Percentiles rank a stretch among this genome's conserved stretches.
Conservation (phyloP, 2,329 filamentous ascomycete species). For the Elsinoe perseae region DNA sequence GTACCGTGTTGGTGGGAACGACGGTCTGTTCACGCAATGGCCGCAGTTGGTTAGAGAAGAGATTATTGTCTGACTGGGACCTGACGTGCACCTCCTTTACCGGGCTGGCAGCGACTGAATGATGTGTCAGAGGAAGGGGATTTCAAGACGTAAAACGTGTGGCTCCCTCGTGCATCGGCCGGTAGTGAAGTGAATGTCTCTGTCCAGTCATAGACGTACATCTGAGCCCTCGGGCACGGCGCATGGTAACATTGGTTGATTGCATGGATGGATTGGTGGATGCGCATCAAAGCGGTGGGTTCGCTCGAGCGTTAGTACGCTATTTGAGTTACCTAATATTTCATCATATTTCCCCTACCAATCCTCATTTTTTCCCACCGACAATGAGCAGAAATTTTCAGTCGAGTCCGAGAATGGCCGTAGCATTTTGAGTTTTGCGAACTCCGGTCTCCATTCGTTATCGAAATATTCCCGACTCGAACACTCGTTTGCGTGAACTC, state of each 20-base stretch:
- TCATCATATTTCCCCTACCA: constrained; percentile 4
- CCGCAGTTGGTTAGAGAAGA: no score
- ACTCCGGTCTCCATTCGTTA: not conserved
- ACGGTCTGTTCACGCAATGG: not conserved
- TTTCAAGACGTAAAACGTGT: not conserved
- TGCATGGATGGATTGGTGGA: constrained; percentile 1
- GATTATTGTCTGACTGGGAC: not conserved
- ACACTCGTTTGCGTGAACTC: not conserved
- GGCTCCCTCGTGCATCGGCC: no score
- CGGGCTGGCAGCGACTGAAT: not conserved
- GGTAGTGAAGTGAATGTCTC: no score
- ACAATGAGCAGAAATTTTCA: constrained; percentile 6
- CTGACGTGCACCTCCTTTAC: not conserved
- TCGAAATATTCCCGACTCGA: not conserved
- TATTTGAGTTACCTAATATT: constrained; percentile 13
- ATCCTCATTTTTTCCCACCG: not conserved
- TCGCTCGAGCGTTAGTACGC: not conserved
- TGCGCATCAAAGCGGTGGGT: not conserved
- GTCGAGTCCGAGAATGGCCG: not conserved
- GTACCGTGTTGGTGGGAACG: constrained; percentile 7
- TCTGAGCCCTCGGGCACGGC: not conserved
- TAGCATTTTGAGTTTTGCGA: not conserved
- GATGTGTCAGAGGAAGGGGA: not conserved
- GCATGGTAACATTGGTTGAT: constrained; percentile 1
- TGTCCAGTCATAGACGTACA: not conserved